Evolutionary conservation across 306 rosid genomes (phyloP).

Genomic region (Dalbergia cochinchinensis): DNA sequence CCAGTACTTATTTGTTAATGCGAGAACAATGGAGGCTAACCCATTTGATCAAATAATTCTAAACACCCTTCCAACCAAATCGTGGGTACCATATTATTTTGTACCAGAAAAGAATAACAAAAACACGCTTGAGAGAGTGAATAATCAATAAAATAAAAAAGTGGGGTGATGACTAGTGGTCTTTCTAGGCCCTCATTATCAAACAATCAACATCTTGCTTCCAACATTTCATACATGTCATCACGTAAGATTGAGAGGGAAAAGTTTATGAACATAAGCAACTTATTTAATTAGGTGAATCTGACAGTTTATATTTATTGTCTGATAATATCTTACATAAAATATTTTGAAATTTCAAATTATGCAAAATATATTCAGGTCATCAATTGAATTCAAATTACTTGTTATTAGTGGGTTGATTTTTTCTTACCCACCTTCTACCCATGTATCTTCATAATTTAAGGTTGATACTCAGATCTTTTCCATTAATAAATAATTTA

Average conservation of each 20-base stretch:
- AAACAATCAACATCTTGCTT: constrained; percentile 49
- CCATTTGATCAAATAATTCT: constrained; percentile 13
- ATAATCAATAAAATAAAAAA: neutral
- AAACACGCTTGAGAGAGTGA: constrained; percentile 36
- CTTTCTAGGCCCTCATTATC: constrained; percentile 49
- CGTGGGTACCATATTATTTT: constrained; percentile 8
- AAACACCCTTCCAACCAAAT: constrained; percentile 30
- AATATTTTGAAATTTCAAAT: neutral
- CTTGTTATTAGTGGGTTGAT: too few species aligned
- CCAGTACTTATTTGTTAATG: constrained; percentile 23
- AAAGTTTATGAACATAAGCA: constrained; percentile 1
- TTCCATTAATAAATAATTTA: too few species aligned
- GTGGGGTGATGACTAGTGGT: constrained; percentile 34
- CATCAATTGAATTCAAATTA: too few species aligned
- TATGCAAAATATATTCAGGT: neutral
- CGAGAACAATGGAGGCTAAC: constrained; percentile 26
- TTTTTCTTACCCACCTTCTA: too few species aligned
- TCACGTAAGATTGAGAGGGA: constrained; percentile 50
- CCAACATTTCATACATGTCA: constrained; percentile 42
- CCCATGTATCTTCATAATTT: too few species aligned
- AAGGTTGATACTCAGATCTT: neutral
- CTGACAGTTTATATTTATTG: constrained; percentile 6
- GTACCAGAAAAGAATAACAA: constrained; percentile 32
- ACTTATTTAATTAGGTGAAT: constrained; percentile 43
- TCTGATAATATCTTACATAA: neutral